phyloP scores from a whole-genome alignment of 495 filamentous ascomycete genomes.

The Aspergillus ellipticus region DNA sequence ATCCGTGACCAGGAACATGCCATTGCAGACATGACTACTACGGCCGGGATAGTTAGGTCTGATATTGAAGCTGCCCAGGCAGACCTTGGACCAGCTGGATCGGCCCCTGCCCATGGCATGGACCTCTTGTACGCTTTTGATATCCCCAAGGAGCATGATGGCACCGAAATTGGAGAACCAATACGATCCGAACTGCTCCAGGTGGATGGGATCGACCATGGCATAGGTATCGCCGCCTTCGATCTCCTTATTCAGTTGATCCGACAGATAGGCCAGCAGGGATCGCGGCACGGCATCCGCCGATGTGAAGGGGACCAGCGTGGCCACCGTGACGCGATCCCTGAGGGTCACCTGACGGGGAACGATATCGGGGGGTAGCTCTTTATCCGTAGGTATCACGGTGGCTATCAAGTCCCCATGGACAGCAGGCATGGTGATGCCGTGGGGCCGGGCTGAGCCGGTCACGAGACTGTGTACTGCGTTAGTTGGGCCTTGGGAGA shows the following conservation, averaged over 20 bases:
- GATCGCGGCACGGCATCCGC: conserved; percentile 68
- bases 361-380: conserved; percentile 65
- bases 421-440: conserved; percentile 73
- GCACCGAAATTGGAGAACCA: conserved; percentile 97
- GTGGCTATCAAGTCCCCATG: conserved; percentile 68
- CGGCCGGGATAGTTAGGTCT: conserved; percentile 97
- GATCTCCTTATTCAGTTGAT: conserved; percentile 91
- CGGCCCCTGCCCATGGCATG: conserved; percentile 49
- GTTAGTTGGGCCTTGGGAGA: conserved; percentile 32
- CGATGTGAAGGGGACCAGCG: conserved; percentile 81
- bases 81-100: conserved; percentile 78
- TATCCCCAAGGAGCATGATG: conserved; percentile 85
- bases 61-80: conserved; percentile 93
- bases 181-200: conserved; percentile 75
- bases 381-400: conserved; percentile 42
- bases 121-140: conserved; percentile 61
- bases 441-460: conserved; percentile 21
- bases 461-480: conserved; percentile 42
- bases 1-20: conserved; percentile 89
- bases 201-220: conserved; percentile 74
- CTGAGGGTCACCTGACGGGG: conserved; percentile 85
- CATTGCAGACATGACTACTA: conserved; percentile 95
- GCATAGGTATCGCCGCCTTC: conserved; percentile 96
- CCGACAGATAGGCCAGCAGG: conserved; percentile 73
- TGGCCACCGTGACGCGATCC: conserved; percentile 86